Evolutionary conservation across 108 stramenopile genomes (phyloP).

Genomic region (Pinguiococcus pyrenoidosus): DNA sequence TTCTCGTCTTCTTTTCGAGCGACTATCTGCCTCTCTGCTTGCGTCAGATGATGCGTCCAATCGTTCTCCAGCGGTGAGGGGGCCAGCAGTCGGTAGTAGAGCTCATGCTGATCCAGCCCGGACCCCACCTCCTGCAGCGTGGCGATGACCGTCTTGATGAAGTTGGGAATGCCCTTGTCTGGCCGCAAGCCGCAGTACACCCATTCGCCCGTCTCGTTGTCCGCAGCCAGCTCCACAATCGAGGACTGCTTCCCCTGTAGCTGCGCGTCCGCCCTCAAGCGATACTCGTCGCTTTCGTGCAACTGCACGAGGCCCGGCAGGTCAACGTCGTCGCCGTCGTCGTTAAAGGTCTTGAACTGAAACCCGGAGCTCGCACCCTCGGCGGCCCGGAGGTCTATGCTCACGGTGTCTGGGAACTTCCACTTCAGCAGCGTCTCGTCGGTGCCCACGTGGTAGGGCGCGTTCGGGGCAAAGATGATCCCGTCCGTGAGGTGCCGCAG

Average conservation of each 20-base stretch:
- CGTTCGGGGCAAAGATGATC: slow-evolving; percentile 78
- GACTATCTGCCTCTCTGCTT: too few relatives aligned
- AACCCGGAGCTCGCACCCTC: not conserved
- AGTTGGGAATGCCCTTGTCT: slow-evolving; percentile 28
- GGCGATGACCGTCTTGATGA: slow-evolving; percentile 18
- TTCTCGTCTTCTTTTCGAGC: too few relatives aligned
- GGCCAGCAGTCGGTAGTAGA: slow-evolving; percentile 22
- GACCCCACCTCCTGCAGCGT: slow-evolving; percentile 27
- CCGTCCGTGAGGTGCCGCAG: slow-evolving; percentile 77
- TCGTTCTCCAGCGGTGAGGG: slow-evolving; percentile 8
- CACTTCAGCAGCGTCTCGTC: slow-evolving; percentile 77
- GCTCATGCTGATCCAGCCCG: slow-evolving; percentile 19
- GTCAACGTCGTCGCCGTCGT: slow-evolving; percentile 12
- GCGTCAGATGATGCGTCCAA: too few relatives aligned
- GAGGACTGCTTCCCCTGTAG: not conserved
- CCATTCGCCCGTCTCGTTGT: slow-evolving; percentile 5
- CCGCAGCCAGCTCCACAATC: slow-evolving; percentile 19
- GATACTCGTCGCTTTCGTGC: slow-evolving; percentile 3
- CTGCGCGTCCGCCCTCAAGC: slow-evolving; percentile 15
- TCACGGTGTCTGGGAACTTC: slow-evolving; percentile 91
- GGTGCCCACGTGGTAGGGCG: slow-evolving; percentile 71
- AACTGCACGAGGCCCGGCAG: slow-evolving; percentile 7
- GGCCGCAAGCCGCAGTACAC: slow-evolving; percentile 21
- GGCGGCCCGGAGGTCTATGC: slow-evolving; percentile 58
- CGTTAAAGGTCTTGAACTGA: slow-evolving; percentile 6